Evolutionary conservation across 352 stramenopile species (phyloP).

Genomic region (Phytophthora multivora): DNA sequence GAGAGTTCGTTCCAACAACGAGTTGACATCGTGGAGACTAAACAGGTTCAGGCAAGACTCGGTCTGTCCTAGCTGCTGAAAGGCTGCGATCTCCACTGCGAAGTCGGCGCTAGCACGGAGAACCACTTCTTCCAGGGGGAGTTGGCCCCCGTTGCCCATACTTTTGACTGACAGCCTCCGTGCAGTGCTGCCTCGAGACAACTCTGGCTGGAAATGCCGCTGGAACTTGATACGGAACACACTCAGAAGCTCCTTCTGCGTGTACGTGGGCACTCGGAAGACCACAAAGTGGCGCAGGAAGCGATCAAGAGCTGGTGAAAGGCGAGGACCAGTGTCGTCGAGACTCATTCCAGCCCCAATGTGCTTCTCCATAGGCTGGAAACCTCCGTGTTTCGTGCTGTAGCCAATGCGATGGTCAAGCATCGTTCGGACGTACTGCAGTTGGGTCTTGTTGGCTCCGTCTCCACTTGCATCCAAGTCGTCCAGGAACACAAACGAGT

Average conservation of each 20-base stretch:
- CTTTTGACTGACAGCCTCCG: conserved; percentile 7
- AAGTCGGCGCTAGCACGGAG: conserved; percentile 64
- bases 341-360: conserved; percentile 48
- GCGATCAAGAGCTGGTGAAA: conserved; percentile 11
- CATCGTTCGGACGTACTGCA: conserved; percentile 54
- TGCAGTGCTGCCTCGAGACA: neutral
- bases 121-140: conserved; percentile 50
- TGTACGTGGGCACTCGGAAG: conserved; percentile 43
- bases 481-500: conserved; percentile 64
- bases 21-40: conserved; percentile 57
- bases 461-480: conserved; percentile 36
- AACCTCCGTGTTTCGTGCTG: conserved; percentile 32
- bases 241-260: conserved; percentile 50
- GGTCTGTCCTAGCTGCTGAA: conserved; percentile 35
- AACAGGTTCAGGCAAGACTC: conserved; percentile 36
- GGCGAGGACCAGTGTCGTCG: neutral
- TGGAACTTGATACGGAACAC: conserved; percentile 58
- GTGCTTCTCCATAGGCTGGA: conserved; percentile 39
- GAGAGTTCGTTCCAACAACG: conserved; percentile 46
- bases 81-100: conserved; percentile 34
- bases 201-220: conserved; percentile 24
- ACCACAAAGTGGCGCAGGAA: conserved; percentile 61
- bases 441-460: conserved; percentile 9
- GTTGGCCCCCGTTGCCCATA: conserved; percentile 14
- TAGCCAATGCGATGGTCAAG: conserved; percentile 52